These are phyloP conservation scores for Calvatia gigantea DNA, from an alignment of 768 basidiomycete genomes.

Conservation along the genomic window DNA sequence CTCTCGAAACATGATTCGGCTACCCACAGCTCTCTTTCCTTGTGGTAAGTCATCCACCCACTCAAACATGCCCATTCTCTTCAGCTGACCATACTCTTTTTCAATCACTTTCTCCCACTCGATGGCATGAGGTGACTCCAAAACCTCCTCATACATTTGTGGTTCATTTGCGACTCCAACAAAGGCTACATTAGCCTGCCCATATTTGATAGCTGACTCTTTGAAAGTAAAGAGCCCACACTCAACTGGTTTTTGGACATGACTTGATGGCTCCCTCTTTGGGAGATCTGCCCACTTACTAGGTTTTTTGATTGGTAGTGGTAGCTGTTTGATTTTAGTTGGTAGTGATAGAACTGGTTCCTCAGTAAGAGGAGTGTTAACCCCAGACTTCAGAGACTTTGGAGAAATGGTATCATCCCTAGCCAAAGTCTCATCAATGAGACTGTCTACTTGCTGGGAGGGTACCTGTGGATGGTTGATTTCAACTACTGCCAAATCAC, in stretches of 20 bases:
- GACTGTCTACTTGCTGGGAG: neutral
- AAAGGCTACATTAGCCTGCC: neutral
- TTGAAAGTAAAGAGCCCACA: neutral
- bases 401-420: neutral
- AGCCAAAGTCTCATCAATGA: neutral
- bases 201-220: neutral
- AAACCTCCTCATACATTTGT: neutral
- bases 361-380: no score
- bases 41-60: slow-evolving; percentile 2
- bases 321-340: neutral
- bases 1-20: slow-evolving; percentile 16
- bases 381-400: neutral
- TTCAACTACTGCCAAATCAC: neutral
- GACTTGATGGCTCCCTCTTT: neutral
- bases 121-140: neutral
- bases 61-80: slow-evolving; percentile 11
- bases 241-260: neutral
- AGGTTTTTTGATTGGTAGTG: neutral
- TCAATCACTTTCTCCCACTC: slow-evolving; percentile 16
- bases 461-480: neutral
- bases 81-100: slow-evolving; percentile 8
- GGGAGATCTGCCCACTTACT: slow-evolving; percentile 11
- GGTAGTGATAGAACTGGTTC: neutral
- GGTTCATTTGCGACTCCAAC: neutral
- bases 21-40: slow-evolving; percentile 18